These are phyloP conservation scores for Chaetomium globosum DNA, from an alignment of 2,329 filamentous ascomycete genomes.

Conservation along the genomic window DNA sequence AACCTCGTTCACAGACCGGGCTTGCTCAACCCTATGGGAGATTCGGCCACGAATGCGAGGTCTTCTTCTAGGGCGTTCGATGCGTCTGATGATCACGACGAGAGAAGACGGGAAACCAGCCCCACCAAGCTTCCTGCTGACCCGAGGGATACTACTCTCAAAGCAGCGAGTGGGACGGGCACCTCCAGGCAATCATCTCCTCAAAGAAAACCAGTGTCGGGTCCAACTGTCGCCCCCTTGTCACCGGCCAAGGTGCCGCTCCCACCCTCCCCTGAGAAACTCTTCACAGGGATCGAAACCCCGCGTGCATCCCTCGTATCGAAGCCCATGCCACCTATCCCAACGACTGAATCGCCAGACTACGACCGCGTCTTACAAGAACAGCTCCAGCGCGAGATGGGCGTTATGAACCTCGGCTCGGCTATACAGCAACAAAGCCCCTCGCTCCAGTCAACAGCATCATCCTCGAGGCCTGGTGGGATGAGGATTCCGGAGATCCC, in stretches of 20 bases:
- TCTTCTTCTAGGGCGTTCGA: slow-evolving; percentile 58
- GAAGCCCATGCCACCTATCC: slow-evolving; percentile 52
- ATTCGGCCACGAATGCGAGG: slow-evolving; percentile 77
- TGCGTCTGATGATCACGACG: slow-evolving; percentile 54
- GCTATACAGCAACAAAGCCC: slow-evolving; percentile 45
- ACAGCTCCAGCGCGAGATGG: slow-evolving; percentile 66
- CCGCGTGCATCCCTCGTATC: slow-evolving; percentile 48
- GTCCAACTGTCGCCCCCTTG: slow-evolving; percentile 55
- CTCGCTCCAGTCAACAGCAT: slow-evolving; percentile 41
- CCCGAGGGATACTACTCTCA: slow-evolving; percentile 61
- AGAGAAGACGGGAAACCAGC: slow-evolving; percentile 54
- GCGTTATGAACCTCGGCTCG: slow-evolving; percentile 55
- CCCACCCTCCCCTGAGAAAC: slow-evolving; percentile 59
- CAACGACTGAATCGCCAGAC: slow-evolving; percentile 56
- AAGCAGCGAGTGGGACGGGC: slow-evolving; percentile 49
- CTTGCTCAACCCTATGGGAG: slow-evolving; percentile 72
- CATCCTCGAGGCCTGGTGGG: slow-evolving; percentile 45
- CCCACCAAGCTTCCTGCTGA: slow-evolving; percentile 55
- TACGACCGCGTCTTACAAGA: slow-evolving; percentile 64
- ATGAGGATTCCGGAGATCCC: slow-evolving; percentile 59
- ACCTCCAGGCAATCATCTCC: slow-evolving; percentile 63
- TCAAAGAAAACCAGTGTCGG: slow-evolving; percentile 57
- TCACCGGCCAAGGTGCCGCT: slow-evolving; percentile 65
- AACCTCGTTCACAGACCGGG: slow-evolving; percentile 59
- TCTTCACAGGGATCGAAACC: slow-evolving; percentile 50